Base-by-base conservation (phyloP, 495 filamentous ascomycete species). In the Penicillium steckii region DNA sequence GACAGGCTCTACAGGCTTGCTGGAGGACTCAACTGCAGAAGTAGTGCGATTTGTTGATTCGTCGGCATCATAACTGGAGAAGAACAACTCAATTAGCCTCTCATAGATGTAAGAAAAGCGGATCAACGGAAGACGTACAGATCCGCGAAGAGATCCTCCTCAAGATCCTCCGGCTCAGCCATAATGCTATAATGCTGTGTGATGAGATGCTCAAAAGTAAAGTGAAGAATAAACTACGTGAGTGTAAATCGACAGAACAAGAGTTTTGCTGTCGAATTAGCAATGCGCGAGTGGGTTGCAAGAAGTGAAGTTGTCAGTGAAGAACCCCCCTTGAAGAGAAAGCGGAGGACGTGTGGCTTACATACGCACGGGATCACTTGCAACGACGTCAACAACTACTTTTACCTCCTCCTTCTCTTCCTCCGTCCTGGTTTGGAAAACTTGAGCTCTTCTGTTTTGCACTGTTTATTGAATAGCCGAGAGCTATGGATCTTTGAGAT, bases 111-210 rank as follows among this genome's bases (percentile, higher is more conserved):
- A 12, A 43, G 29, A 1, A 7, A 7, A 43, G 29, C 46, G 19
- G 43, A 38, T 22, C 21, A 50, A 29, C 17, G 29, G 7, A 15
- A 91, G 68, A 41, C 38, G 38, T 80, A 97, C 94, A 98, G 83
- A 76, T 98, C 94, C 57, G 91, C 94, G 69, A 98, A 98, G 64
- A 98, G 87, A 80, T 98, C 94, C 62, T 97, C 95, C 46, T 97
- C 95, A 57, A 92, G 85, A 53, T 92, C 91, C 68, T 95, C 91
- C 43, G 83, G 82, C 67, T 95, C 91, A 21, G 90, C 83, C 91
- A 95, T 95, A 50, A 30, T 64, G 55, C 59, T 48, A 18, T 46
- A 17, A 18, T 9, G 30, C 33, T 4, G n/a, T 23, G 29, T 10
- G n/a, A 4, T 24, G 44, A 9, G 52, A 50, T 44, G 53, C 35